phyloP scores from a whole-genome alignment of 2,329 filamentous ascomycete genomes.

The Clarireedia monteithiana region DNA sequence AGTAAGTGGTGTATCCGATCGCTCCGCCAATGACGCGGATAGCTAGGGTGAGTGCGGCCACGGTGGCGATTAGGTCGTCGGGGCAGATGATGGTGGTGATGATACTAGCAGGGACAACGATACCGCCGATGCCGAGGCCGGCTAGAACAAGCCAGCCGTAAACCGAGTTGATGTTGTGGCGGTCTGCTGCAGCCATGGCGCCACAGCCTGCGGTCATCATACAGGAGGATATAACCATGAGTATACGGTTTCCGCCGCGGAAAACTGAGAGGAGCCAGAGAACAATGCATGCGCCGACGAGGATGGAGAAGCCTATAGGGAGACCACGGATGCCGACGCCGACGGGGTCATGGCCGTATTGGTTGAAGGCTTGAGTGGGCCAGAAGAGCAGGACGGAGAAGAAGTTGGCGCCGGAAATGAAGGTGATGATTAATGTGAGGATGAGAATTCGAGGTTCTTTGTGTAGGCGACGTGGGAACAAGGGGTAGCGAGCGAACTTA shows the following conservation, averaged over 20 bases:
- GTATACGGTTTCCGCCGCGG: constrained; percentile 47
- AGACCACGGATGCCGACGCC: constrained; percentile 55
- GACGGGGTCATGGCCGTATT: constrained; percentile 58
- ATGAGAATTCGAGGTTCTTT: constrained; percentile 42
- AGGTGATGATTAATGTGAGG: constrained; percentile 48
- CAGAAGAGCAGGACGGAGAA: constrained; percentile 44
- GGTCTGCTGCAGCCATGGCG: constrained; percentile 41
- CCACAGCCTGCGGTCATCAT: constrained; percentile 58
- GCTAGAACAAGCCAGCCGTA: constrained; percentile 52
- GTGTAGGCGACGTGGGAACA: constrained; percentile 44
- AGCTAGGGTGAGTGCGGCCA: constrained; percentile 60
- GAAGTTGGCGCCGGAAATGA: constrained; percentile 49
- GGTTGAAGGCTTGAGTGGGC: constrained; percentile 53
- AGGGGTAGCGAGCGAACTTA: constrained; percentile 40
- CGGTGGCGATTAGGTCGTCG: constrained; percentile 61
- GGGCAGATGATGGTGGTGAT: constrained; percentile 64
- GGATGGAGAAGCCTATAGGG: constrained; percentile 55
- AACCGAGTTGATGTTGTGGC: constrained; percentile 46
- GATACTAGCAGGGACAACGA: constrained; percentile 59
- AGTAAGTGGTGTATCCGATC: constrained; percentile 54
- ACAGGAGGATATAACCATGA: constrained; percentile 51
- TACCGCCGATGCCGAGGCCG: constrained; percentile 54
- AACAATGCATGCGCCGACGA: constrained; percentile 50
- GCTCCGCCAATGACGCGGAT: constrained; percentile 61
- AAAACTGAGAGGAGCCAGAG: constrained; percentile 52